Evolutionary conservation across 345 rosid species (phyloP).

Genomic region (Linum usitatissimum): DNA sequence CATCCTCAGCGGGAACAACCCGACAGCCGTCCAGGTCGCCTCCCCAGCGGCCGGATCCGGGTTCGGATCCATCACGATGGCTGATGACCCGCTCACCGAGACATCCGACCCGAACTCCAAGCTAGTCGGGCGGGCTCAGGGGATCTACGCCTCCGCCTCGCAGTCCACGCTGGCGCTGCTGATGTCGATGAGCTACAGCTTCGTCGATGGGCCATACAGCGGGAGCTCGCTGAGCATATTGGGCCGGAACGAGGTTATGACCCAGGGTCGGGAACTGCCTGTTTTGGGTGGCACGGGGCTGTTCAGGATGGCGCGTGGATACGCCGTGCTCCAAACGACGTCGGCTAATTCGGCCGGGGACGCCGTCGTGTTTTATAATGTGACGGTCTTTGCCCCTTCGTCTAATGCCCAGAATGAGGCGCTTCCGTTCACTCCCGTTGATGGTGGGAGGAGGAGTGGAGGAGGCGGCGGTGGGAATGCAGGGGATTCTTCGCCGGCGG

Average conservation of each 20-base stretch:
- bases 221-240: constrained; percentile 17
- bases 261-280: constrained; percentile 19
- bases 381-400: not conserved
- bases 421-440: not conserved
- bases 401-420: not conserved
- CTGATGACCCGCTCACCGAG: constrained; percentile 21
- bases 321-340: not conserved
- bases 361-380: not conserved
- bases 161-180: constrained; percentile 11
- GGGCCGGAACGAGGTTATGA: constrained; percentile 16
- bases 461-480: not conserved
- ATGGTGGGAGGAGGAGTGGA: not conserved
- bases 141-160: constrained; percentile 18
- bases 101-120: constrained; percentile 16
- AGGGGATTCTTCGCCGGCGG: not conserved
- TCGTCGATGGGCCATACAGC: constrained; percentile 12
- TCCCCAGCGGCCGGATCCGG: not conserved
- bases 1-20: not conserved
- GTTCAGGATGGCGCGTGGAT: constrained; percentile 18
- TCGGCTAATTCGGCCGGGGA: not conserved
- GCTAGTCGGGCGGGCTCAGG: constrained; percentile 21
- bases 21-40: not conserved
- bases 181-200: constrained; percentile 19
- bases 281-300: constrained; percentile 21
- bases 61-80: constrained; percentile 18